These are phyloP conservation scores for Tribonema minus DNA, from an alignment of 108 stramenopile genomes.

Conservation along the genomic window DNA sequence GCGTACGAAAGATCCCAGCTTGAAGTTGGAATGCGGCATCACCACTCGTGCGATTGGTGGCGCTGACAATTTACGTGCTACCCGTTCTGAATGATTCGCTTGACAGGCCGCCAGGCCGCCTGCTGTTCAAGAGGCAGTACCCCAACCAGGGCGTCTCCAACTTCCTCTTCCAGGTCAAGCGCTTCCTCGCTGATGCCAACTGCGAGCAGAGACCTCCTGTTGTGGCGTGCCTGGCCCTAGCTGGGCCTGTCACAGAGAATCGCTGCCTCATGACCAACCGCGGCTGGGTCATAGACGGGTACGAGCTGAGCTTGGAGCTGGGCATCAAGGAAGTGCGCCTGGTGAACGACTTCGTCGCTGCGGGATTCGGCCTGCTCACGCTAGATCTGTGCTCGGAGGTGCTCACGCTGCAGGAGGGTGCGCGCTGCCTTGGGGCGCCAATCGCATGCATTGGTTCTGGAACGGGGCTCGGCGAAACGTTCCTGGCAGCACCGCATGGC, in stretches of 20 bases:
- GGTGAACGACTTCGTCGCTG: constrained; percentile 93
- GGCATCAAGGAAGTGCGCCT: constrained; percentile 58
- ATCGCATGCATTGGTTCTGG: constrained; percentile 92
- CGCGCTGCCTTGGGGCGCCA: constrained; percentile 55
- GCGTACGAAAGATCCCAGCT: background rate
- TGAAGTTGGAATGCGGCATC: background rate
- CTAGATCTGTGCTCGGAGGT: constrained; percentile 56
- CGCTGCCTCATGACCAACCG: constrained; percentile 75
- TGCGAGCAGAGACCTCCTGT: background rate
- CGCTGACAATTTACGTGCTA: background rate
- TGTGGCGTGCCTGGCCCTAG: constrained; percentile 78
- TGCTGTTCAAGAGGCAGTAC: constrained; percentile 3
- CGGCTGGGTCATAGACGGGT: constrained; percentile 47
- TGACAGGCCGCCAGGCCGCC: constrained; percentile 3
- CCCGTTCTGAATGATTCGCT: background rate
- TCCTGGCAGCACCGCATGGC: too few relatives aligned
- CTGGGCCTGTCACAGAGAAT: constrained; percentile 79
- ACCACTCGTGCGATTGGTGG: background rate
- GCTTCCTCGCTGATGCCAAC: constrained; percentile 13
- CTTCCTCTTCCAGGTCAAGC: constrained; percentile 14
- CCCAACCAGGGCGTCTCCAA: constrained; percentile 19
- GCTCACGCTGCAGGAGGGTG: constrained; percentile 37
- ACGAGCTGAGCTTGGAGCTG: constrained; percentile 42
- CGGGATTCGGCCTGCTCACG: constrained; percentile 89
- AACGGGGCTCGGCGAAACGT: constrained; percentile 92